Base-by-base conservation (phyloP, 176 grass and related monocot genomes). In the Thalia dealbata region DNA sequence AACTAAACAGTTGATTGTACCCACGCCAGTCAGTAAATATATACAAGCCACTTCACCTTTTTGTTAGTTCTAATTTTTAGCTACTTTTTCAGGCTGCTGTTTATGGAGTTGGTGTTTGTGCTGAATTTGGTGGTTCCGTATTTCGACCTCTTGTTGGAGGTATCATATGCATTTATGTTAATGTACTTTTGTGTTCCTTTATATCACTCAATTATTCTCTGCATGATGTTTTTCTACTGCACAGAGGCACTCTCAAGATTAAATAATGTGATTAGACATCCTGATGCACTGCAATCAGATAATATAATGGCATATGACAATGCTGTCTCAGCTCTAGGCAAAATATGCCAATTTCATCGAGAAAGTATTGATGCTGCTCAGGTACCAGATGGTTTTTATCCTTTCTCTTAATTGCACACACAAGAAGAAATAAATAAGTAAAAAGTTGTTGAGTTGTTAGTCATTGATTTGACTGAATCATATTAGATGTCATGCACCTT, bases 281-380 rank as follows among this genome's bases (percentile, higher is more conserved):
- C 87, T 42, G 90, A 99, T 70, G 95, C 95, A 61, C 79, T 79
- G 14, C 71, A 82, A 77, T 18, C 95, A 13, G 90, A 99, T 30
- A 95, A 95, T 65, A 71, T 99, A 74, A 99, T 99, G 95, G 95
- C 90, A 61, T 99, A 88, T 61, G 95, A 99, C 48, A 99, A 99
- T 71, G 87, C 95, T 79, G 95, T 99, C 76, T 99, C 90, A 25
- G 95, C 95, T 0, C 79, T 99, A 46, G 95, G 95, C 26, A 99
- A 99, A 75, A 91, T 99, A 78, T 99, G 95, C 26, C 95, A 87
- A 65, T 95, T 85, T 70, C 90, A 99, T 71, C 81, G 90, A 35
- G 88, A 95, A 68, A 50, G 68, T 52, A 93, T 99, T 78, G 88
- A 99, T 83, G 85, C 75, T 52, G 77, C 85, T 73, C 87, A 99